phyloP scores from a whole-genome alignment of 2,329 filamentous ascomycete genomes.

The Sarocladiaceae sp. region DNA sequence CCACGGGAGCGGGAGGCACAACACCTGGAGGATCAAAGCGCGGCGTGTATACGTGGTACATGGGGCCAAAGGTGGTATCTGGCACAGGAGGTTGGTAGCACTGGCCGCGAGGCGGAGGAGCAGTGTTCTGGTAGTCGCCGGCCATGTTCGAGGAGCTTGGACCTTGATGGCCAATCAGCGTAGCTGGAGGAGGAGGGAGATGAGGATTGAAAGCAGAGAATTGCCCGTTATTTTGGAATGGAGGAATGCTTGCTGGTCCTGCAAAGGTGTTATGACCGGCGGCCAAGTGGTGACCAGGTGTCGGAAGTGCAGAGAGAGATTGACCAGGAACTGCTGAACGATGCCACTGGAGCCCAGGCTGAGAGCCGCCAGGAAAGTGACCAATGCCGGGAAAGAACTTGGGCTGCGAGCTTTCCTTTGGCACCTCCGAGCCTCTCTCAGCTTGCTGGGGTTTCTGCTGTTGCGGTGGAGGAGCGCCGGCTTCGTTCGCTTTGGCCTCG shows the following conservation, averaged over 20 bases:
- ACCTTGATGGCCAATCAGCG: too few relatives aligned
- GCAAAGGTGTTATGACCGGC: slow-evolving; percentile 4
- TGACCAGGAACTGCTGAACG: slow-evolving; percentile 5
- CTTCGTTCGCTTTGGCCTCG: slow-evolving; percentile 19
- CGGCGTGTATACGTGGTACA: slow-evolving; percentile 49
- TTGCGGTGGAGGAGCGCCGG: neutral
- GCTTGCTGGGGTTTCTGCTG: neutral
- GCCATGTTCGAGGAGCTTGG: too few relatives aligned
- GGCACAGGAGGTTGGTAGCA: slow-evolving; percentile 55
- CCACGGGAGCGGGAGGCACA: slow-evolving; percentile 25
- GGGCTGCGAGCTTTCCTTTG: slow-evolving; percentile 13
- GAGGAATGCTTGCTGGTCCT: neutral
- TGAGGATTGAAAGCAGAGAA: slow-evolving; percentile 1
- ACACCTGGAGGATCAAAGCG: slow-evolving; percentile 36
- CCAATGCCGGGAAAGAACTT: slow-evolving; percentile 24
- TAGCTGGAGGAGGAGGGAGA: slow-evolving; percentile 2
- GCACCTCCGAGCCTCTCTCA: neutral
- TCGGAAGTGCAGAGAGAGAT: neutral
- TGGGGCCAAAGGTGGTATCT: slow-evolving; percentile 50
- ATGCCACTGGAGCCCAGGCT: slow-evolving; percentile 22
- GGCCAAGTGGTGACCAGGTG: slow-evolving; percentile 5
- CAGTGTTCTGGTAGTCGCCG: slow-evolving; percentile 34
- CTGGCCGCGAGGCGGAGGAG: slow-evolving; percentile 35
- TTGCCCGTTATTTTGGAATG: neutral
- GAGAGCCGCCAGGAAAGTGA: slow-evolving; percentile 14